Evolutionary conservation across 306 rosid genomes (phyloP).

Genomic region (Cucumis melo): DNA sequence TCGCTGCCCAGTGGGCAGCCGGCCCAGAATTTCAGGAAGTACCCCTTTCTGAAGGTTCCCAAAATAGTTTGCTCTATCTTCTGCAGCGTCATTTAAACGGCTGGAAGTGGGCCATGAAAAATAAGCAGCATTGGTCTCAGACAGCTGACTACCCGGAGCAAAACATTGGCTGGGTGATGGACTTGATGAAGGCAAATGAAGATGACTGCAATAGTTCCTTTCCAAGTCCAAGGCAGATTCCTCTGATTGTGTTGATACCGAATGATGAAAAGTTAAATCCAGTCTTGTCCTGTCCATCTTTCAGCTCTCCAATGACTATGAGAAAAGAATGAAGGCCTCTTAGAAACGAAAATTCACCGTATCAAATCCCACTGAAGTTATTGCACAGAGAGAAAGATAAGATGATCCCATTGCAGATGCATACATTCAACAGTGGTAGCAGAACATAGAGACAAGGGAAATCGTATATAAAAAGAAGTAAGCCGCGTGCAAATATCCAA

Average conservation of each 20-base stretch:
- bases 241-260: slow-evolving; percentile 75
- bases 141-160: slow-evolving; percentile 70
- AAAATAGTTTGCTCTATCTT: slow-evolving; percentile 82
- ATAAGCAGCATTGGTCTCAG: slow-evolving; percentile 89
- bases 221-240: slow-evolving; percentile 81
- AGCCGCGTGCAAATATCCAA: neutral
- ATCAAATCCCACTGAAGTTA: neutral
- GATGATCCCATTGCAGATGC: neutral
- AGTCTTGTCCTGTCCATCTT: slow-evolving; percentile 55
- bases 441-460: neutral
- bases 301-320: slow-evolving; percentile 46
- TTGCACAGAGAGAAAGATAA: neutral
- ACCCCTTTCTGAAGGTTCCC: slow-evolving; percentile 92
- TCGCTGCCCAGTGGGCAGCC: slow-evolving; percentile 81
- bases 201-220: slow-evolving; percentile 49
- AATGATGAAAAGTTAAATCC: slow-evolving; percentile 50
- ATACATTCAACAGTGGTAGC: neutral
- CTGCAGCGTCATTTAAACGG: slow-evolving; percentile 75
- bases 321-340: neutral
- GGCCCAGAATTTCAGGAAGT: slow-evolving; percentile 82
- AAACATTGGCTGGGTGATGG: slow-evolving; percentile 64
- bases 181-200: slow-evolving; percentile 49
- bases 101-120: slow-evolving; percentile 97
- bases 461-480: neutral
- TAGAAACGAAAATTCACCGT: neutral